phyloP scores from a whole-genome alignment of 495 filamentous ascomycete species.

The Trichoderma gamsii region DNA sequence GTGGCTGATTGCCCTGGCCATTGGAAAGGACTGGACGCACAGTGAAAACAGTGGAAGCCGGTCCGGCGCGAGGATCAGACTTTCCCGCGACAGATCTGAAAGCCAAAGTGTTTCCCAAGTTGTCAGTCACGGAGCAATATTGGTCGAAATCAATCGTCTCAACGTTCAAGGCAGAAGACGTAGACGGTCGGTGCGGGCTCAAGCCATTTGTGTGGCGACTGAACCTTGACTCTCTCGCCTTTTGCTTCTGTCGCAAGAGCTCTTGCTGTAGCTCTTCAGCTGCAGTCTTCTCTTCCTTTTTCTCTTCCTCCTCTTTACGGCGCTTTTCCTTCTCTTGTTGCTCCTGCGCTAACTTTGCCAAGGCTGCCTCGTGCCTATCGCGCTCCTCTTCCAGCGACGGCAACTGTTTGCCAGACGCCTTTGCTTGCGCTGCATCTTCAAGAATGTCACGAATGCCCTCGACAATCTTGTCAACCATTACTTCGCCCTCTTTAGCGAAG shows the following conservation, averaged over 20 bases:
- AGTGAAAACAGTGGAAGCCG: conserved; percentile 55
- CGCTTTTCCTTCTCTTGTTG: conserved; percentile 43
- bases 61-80: conserved; percentile 50
- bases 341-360: conserved; percentile 44
- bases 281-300: conserved; percentile 70
- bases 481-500: conserved; percentile 49
- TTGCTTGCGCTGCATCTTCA: conserved; percentile 74
- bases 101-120: conserved; percentile 46
- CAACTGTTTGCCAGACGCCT: conserved; percentile 62
- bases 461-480: conserved; percentile 87
- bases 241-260: conserved; percentile 55
- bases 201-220: conserved; percentile 19
- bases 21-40: conserved; percentile 58
- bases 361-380: conserved; percentile 53
- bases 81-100: conserved; percentile 64
- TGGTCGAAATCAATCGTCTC: conserved; percentile 61
- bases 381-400: conserved; percentile 89
- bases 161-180: conserved; percentile 25
- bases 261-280: conserved; percentile 73
- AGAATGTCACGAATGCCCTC: conserved; percentile 78
- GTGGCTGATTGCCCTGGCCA: conserved; percentile 45
- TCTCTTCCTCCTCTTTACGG: conserved; percentile 50
- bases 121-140: conserved; percentile 54
- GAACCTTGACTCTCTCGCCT: conserved; percentile 50
- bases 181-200: conserved; percentile 21